Base-by-base conservation (phyloP, 1,284 basidiomycete genomes). In the Boletus sp. region DNA sequence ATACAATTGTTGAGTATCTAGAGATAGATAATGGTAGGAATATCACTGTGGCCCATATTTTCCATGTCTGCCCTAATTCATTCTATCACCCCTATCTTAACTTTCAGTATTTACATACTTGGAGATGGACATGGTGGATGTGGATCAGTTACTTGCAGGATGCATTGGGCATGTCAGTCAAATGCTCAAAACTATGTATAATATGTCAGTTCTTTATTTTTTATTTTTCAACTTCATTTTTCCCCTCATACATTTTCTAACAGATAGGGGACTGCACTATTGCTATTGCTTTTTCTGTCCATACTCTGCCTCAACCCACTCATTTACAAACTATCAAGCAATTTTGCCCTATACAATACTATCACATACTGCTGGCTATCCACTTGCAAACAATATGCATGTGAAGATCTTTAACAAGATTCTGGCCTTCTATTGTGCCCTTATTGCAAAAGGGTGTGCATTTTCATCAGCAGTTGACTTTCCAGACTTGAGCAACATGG, bases 341-440 rank as follows among this genome's bases (percentile, higher is more conserved):
- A 28, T 35, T 14, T 28, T 14, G 4, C 19, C 28, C 2, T n/a
- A n/a, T n/a, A n/a, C n/a, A n/a, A n/a, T n/a, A n/a, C n/a, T n/a
- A n/a, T n/a, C n/a, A n/a, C 4, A 33, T 14, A 33, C 9, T 9
- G 31, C 31, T 11, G 31, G 11, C 31, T 33, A 10, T 33, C 14
- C 16, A 14, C 55, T 16, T 8, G 17, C 5, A 8, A 14, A 52
- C 2, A 14, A 38, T 10, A 21, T 19, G 1, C 55, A 49, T 4
- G 2, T 8, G 5, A 30, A 59, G 25, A 46, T 59, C 30, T 59
- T 59, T 23, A 3, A 40, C 1, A 63, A 62, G 37, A 63, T 55
- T 9, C 5, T 63, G 0, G 46, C 10, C 0, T 62, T 63, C 17
- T 63, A 43, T 23, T 62, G 55, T 37, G 47, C 62, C 13, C 46